Base-by-base conservation (phyloP, 2,329 filamentous ascomycete genomes). In the Anthostomella pinea region DNA sequence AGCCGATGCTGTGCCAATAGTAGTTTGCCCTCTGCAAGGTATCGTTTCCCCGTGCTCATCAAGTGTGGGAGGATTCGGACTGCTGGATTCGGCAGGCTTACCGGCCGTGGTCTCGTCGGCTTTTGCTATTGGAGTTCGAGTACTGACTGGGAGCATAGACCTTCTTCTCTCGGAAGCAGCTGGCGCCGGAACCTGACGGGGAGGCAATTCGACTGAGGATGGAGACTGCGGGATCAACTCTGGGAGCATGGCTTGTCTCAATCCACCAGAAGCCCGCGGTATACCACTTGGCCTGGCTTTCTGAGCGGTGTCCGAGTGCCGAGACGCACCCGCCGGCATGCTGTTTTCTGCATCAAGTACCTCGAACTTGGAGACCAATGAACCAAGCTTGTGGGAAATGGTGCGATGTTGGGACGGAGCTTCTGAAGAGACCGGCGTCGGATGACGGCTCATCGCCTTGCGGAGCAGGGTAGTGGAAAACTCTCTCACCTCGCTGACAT, bases 341-440 rank as follows among this genome's bases (percentile, higher is more conserved):
- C 34, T 52, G 16, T 44, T 55, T 8, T 54, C 50, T 4, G 50
- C 48, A 33, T 59, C 56, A 6, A 59, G 49, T 3, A 45, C 48
- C 43, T 65, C 60, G 16, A 63, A 65, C 16, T 57, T 63, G 7
- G 62, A 60, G 11, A 63, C 54, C 3, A 65, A 47, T 2, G 51
- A 41, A 6, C 48, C 54, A 7, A 65, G 43, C 13, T 45, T 54
- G 1, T 48, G 33, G 2, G 46, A 38, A 4, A 43, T 33, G n/a
- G 27, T 15, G 15, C 45, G 50, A 20, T 38, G 43, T n/a, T 44
- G 44, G 17, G 43, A 43, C 24, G 24, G 19, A 23, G 26, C 21
- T 19, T 34, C 33, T 22, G 39, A 14, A 7, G 36, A 22, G 8
- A 16, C n/a, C 27, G 33, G 26, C 10, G 20, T 18, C 19, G 35